phyloP scores from a whole-genome alignment of 2,329 filamentous ascomycete species.

The Aspergillus latus region DNA sequence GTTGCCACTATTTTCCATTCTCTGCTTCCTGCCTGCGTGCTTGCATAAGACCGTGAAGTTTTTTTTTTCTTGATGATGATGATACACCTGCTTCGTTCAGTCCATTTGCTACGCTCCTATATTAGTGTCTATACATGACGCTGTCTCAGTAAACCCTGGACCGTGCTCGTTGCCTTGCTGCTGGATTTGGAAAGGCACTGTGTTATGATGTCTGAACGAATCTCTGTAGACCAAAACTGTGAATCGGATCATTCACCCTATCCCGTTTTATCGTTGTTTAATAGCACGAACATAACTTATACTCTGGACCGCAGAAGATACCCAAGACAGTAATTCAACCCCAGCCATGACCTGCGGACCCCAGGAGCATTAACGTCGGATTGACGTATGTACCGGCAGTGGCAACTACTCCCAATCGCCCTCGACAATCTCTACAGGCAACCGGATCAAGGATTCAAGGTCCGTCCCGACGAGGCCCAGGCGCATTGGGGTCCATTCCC shows the following conservation, averaged over 20 bases:
- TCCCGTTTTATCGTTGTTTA: not conserved
- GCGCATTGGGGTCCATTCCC: not conserved
- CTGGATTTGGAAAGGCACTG: conserved; percentile 1
- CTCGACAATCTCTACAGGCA: not conserved
- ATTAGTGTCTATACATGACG: not conserved
- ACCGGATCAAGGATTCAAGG: not conserved
- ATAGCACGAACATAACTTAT: not conserved
- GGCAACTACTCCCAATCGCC: not conserved
- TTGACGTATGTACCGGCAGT: not conserved
- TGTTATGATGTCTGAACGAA: not conserved
- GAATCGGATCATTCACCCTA: not conserved
- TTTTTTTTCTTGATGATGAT: not conserved
- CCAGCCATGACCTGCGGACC: no score
- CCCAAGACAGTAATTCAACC: no score
- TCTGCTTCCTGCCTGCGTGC: conserved; percentile 1
- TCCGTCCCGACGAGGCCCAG: not conserved
- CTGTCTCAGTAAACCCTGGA: not conserved
- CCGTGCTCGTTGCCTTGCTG: not conserved
- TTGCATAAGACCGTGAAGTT: conserved; percentile 5
- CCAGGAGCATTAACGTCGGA: not conserved
- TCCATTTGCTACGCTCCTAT: not conserved
- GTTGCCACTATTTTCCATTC: not conserved
- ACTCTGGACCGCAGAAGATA: no score
- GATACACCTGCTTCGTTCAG: not conserved
- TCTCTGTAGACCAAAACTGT: not conserved